Base-by-base conservation (phyloP, 2,329 filamentous ascomycete genomes). In the Diaporthe eres region DNA sequence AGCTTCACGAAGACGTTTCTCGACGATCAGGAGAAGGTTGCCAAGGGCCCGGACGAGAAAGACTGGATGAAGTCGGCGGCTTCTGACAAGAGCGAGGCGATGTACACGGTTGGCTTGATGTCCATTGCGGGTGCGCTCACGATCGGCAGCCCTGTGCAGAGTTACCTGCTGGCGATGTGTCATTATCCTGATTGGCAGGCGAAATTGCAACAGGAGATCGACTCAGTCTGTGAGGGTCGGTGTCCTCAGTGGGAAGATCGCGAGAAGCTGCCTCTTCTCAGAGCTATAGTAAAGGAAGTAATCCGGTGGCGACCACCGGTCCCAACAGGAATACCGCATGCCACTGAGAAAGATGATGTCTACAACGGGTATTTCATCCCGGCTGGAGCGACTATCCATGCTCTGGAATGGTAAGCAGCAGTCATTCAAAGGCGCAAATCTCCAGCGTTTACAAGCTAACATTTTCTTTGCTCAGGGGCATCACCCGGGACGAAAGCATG, bases 301-400 rank as follows among this genome's bases (percentile, higher is more conserved):
- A 83, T 90, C 28, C 84, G 89, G n/a, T 90, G 88, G 87, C 83
- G 88, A 71, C 88, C 88, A 39, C 87, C 88, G 5, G 88, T 90
- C 13, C 88, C 88, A 7, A 90, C 88, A 47, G 87, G 85, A 4
- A 88, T 91, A 8, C 87, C 88, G 0, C 89, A 90, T 77, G 86
- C 87, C 1, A 81, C 86, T 8, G 87, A 88, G 72, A 83, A 86
- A 72, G 88, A 90, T 71, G 88, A 90, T 76, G 83, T 88, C 31
- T 90, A 89, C 77, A 82, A 87, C 3, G 89, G 88, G 2, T 89
- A 87, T 78, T 86, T 87, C 79, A 88, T 90, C 65, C 86, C 87
- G 0, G 86, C 85, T 42, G 88, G 88, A 7, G 85, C 88, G 1
- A 87, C 87, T 0, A 86, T 90, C 28, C 85, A 90, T 71, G 87